Evolutionary conservation across 108 stramenopile genomes (phyloP), one percentile per base, ranked within the genome.

Genomic region (Mayamaea pseudoterrestris): DNA sequence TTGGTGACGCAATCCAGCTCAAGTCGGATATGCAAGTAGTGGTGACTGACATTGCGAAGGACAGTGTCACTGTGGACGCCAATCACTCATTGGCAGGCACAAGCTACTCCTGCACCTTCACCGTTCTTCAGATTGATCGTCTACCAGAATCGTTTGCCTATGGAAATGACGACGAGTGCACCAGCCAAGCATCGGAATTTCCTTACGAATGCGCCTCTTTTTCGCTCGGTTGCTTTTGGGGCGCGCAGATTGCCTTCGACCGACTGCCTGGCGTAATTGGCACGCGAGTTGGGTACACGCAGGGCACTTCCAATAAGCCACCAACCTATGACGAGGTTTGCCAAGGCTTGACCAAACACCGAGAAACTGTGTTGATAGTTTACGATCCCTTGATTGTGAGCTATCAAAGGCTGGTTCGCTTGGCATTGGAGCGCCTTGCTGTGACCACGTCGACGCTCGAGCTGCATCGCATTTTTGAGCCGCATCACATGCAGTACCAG

Each of bases 221-320:
- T 58, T 83, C 78, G 21, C 52, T 81, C 50, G 88, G 88, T 12
- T 90, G 88, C 47, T 90, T 90, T 45, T 90, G 88, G 88, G 88
- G 83, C 40, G 76, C 73, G 36, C 80, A 93, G 37, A 41, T 87
- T 32, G 92, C 80, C 13, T 83, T 86, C 56, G 76, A 81, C 63
- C 57, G 94, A 45, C 42, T 78, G 14, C 66, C 76, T 3, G 83
- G 83, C n/a, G 81, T 87, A 5, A 67, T 82, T 1, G 73, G 69
- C 6, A 93, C 90, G 7, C 46, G 60, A 30, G 93, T 90, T 25
- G 94, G 91, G 11, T 94, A 94, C 50, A 80, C 79, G 7, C 77
- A 80, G 46, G 94, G 94, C 1, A 47, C 26, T 36, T n/a, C 32
- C 9, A 43, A 62, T 27, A 24, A 52, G 16, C 40, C 77, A 45